phyloP scores from a whole-genome alignment of 345 rosid species.

The Balakata baccata region DNA sequence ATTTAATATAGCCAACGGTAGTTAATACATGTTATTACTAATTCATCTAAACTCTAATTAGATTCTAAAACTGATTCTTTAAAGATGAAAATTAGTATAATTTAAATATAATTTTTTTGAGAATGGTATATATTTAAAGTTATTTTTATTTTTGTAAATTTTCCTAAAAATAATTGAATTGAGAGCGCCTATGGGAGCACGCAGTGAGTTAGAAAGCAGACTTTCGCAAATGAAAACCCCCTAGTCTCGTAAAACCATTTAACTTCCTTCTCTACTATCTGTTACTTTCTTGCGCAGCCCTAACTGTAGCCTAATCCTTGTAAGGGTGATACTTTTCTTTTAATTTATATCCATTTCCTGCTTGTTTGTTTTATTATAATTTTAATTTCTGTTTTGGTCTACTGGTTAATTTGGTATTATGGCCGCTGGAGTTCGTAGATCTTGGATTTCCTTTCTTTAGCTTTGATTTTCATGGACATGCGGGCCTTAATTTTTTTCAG shows the following conservation, averaged over 20 bases:
- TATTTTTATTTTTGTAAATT: no score
- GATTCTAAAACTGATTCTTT: no score
- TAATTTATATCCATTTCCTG: neutral
- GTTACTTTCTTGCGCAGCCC: neutral
- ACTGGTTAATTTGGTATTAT: neutral
- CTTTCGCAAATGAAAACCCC: neutral
- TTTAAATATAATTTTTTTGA: no score
- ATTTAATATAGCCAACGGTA: no score
- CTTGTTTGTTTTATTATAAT: neutral
- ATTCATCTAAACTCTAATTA: no score
- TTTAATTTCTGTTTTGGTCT: conserved; percentile 1
- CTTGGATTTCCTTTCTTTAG: neutral
- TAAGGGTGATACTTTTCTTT: neutral
- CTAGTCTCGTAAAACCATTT: neutral
- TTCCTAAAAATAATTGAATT: neutral
- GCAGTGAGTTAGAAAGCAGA: neutral
- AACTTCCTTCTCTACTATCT: neutral
- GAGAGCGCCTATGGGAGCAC: neutral
- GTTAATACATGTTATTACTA: no score
- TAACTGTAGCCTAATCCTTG: neutral
- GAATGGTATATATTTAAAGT: no score
- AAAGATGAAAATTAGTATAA: no score
- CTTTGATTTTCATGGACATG: neutral
- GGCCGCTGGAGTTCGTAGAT: neutral
- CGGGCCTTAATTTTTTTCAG: neutral